Percentiles rank a stretch among this genome's conserved stretches.
phyloP scores from a whole-genome alignment of 805 yeast genomes.

The Candida suzukii region DNA sequence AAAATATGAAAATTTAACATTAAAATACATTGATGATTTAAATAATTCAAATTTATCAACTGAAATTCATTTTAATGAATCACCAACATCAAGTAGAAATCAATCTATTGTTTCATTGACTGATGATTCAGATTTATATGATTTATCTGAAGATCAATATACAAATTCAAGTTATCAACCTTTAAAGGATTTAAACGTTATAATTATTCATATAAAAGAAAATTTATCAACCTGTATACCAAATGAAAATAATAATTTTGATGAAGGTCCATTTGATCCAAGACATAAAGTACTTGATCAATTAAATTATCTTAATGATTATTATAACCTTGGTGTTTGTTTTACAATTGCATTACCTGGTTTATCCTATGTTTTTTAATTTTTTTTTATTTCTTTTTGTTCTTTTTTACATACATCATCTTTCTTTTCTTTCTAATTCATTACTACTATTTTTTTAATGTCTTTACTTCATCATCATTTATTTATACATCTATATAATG shows the following conservation, averaged over 20 bases:
- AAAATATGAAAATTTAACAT: background rate
- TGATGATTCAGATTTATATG: background rate
- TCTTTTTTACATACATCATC: background rate
- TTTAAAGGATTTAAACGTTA: conserved; percentile 35
- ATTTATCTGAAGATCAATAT: conserved; percentile 4
- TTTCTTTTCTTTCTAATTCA: background rate
- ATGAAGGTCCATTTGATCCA: conserved; percentile 29
- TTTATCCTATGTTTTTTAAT: conserved; percentile 27
- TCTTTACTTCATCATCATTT: too few species aligned
- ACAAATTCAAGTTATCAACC: conserved; percentile 21
- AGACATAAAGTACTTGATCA: conserved; percentile 44
- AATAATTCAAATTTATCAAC: background rate
- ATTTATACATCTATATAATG: too few species aligned
- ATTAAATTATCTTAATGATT: conserved; percentile 32
- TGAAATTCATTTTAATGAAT: background rate
- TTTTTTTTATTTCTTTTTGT: background rate
- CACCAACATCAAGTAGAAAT: background rate
- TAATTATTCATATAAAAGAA: conserved; percentile 52
- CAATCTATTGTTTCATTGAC: background rate
- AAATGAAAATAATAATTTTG: conserved; percentile 5
- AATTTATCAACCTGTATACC: conserved; percentile 11
- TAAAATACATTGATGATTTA: background rate
- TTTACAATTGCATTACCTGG: conserved; percentile 55
- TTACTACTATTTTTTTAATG: background rate
- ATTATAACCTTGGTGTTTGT: conserved; percentile 32